Conservation (phyloP, 306 rosid genomes). For the Vicia villosa region DNA sequence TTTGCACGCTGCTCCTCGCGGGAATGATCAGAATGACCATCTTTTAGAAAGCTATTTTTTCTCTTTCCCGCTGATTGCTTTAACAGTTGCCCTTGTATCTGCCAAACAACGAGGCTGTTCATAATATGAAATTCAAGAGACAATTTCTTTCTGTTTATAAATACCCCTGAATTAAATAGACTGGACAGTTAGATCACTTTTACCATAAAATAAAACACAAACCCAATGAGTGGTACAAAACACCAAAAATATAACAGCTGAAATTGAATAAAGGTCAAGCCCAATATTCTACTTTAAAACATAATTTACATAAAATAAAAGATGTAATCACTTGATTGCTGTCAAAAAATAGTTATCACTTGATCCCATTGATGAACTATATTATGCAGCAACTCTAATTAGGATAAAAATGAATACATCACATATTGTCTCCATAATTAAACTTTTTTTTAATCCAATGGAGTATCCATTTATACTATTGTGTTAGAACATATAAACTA, state of each 20-base stretch:
- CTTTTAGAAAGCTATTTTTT: slow-evolving; percentile 42
- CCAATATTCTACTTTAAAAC: slow-evolving; percentile 11
- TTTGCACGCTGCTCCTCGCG: slow-evolving; percentile 39
- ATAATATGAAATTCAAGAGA: slow-evolving; percentile 24
- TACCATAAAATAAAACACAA: slow-evolving; percentile 24
- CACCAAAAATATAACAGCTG: slow-evolving; percentile 17
- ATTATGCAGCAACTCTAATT: slow-evolving; percentile 13
- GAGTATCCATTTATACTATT: too few species aligned
- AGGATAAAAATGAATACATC: too few species aligned
- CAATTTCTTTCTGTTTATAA: slow-evolving; percentile 12
- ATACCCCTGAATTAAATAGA: slow-evolving; percentile 25
- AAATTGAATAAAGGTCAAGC: slow-evolving; percentile 4
- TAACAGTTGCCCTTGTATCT: slow-evolving; percentile 50
- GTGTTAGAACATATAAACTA: too few species aligned
- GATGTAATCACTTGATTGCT: slow-evolving; percentile 12
- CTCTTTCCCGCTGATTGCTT: slow-evolving; percentile 46
- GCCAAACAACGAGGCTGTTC: slow-evolving; percentile 30
- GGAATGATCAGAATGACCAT: slow-evolving; percentile 43
- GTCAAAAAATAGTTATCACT: slow-evolving; percentile 1
- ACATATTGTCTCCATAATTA: too few species aligned
- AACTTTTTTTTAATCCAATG: too few species aligned
- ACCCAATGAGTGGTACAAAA: slow-evolving; percentile 7
- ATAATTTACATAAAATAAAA: neutral
- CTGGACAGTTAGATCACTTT: neutral
- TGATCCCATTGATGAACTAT: neutral